These are phyloP conservation scores for Ogataea saltuana DNA, from an alignment of 805 yeast genomes.

Conservation along the genomic window DNA sequence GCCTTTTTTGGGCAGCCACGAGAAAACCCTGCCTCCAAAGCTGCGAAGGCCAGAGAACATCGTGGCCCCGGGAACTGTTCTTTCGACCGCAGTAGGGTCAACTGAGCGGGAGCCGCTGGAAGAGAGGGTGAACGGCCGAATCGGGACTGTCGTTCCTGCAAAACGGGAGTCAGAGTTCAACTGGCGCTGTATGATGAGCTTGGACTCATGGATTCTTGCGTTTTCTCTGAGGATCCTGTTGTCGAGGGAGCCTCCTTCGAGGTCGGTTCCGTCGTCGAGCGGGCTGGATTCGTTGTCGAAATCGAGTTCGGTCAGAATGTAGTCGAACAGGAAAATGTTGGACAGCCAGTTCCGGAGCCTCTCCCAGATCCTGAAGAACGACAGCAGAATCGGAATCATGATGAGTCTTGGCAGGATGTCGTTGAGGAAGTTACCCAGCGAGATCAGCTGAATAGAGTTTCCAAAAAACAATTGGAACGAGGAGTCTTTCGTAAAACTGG, in stretches of 20 bases:
- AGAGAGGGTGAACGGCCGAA: slow-evolving; percentile 26
- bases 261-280: slow-evolving; percentile 9
- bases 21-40: not conserved
- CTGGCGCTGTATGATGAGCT: slow-evolving; percentile 29
- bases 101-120: slow-evolving; percentile 2
- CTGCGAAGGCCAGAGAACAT: not conserved
- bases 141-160: slow-evolving; percentile 10
- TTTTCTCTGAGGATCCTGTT: slow-evolving; percentile 21
- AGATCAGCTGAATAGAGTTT: slow-evolving; percentile 70
- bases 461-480: slow-evolving; percentile 76
- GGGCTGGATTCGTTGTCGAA: slow-evolving; percentile 24
- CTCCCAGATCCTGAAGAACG: slow-evolving; percentile 69
- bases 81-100: not conserved
- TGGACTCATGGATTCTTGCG: slow-evolving; percentile 30
- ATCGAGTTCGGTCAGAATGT: slow-evolving; percentile 35
- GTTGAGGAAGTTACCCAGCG: slow-evolving; percentile 70
- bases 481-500: slow-evolving; percentile 34
- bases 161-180: slow-evolving; percentile 17
- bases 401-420: slow-evolving; percentile 75
- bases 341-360: slow-evolving; percentile 43
- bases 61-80: not conserved
- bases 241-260: slow-evolving; percentile 16
- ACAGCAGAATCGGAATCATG: slow-evolving; percentile 65
- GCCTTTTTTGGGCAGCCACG: slow-evolving; percentile 1
- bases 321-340: slow-evolving; percentile 34